phyloP scores from a whole-genome alignment of 495 filamentous ascomycete species.

The Aspergillus homomorphus region DNA sequence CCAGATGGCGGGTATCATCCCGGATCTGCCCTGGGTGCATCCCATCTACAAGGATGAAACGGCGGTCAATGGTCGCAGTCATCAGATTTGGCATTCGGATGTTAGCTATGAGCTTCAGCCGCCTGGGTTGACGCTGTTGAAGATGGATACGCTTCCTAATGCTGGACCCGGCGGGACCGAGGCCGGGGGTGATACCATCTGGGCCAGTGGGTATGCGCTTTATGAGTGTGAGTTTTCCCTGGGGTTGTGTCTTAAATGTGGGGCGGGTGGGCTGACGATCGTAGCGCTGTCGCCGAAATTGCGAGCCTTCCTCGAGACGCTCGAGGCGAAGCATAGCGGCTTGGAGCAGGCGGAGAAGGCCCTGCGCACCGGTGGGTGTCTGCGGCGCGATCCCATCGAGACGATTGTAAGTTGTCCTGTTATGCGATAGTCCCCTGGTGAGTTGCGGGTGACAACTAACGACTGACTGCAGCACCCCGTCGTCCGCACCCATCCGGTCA shows the following conservation, averaged over 20 bases:
- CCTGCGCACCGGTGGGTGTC: slow-evolving; percentile 7
- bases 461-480: slow-evolving; percentile 32
- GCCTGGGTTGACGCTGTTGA: slow-evolving; percentile 29
- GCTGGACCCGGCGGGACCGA: slow-evolving; percentile 8
- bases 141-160: slow-evolving; percentile 24
- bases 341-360: slow-evolving; percentile 15
- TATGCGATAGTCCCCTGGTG: slow-evolving; percentile 5
- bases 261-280: background rate
- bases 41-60: slow-evolving; percentile 13
- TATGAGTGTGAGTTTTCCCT: slow-evolving; percentile 15
- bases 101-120: slow-evolving; percentile 31
- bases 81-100: slow-evolving; percentile 26
- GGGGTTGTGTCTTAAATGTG: background rate
- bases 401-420: slow-evolving; percentile 6
- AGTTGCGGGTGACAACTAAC: background rate
- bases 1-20: slow-evolving; percentile 14
- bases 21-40: slow-evolving; percentile 13
- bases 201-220: slow-evolving; percentile 18
- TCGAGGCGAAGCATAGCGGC: slow-evolving; percentile 11
- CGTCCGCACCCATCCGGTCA: slow-evolving; percentile 48
- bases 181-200: slow-evolving; percentile 30
- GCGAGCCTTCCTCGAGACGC: slow-evolving; percentile 15
- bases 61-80: slow-evolving; percentile 11
- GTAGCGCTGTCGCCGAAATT: slow-evolving; percentile 24
- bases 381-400: slow-evolving; percentile 11